Base-by-base conservation (phyloP, 2,329 filamentous ascomycete genomes). In the Pseudodiploospora longispora region DNA sequence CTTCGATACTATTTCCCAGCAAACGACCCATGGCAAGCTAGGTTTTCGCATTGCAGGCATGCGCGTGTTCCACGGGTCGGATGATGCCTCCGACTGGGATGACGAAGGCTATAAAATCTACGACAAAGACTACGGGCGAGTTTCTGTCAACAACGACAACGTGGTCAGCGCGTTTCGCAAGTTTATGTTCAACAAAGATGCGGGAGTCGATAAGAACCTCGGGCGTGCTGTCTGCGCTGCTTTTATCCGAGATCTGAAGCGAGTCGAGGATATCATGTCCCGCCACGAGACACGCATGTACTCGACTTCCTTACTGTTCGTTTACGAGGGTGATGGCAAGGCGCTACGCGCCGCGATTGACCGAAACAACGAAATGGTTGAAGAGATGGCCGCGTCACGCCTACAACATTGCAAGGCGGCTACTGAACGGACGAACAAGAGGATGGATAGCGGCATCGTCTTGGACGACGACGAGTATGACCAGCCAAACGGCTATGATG, bases 41-140 rank as follows among this genome's bases (percentile, higher is more conserved):
- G 79, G 79, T 5, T 83, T 83, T 55, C 72, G 80, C 46, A 75
- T 83, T 47, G 77, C 80, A 7, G 80, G 80, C 42, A 83, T 83
- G 80, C 70, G 77, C 50, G 74, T 80, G 6, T 83, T 72, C 63
- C 73, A 74, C 49, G 80, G 79, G 8, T 71, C 70, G 6, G 66
- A 74, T 10, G 69, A 79, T 48, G 59, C 67, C 5, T 59, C 63
- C 0, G 70, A 77, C 27, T 69, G 78, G 36, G 68, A 78, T 50
- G 58, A 69, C n/a, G 70, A 78, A 40, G 71, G 68, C 5, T 82
- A 78, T 59, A 72, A 66, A 51, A 68, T 80, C 38, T 83, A 80
- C 55, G 74, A 80, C 63, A 82, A 82, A 59, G 74, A 81, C 40
- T 82, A 76, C 56, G 80, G 80, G 30, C 72, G 77, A 39, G 57